A percentile compares a stretch with the other conserved stretches of the same genome.
These are phyloP conservation scores for Agrocybe chaxingu DNA, from an alignment of 768 basidiomycete species.

Conservation along the genomic window DNA sequence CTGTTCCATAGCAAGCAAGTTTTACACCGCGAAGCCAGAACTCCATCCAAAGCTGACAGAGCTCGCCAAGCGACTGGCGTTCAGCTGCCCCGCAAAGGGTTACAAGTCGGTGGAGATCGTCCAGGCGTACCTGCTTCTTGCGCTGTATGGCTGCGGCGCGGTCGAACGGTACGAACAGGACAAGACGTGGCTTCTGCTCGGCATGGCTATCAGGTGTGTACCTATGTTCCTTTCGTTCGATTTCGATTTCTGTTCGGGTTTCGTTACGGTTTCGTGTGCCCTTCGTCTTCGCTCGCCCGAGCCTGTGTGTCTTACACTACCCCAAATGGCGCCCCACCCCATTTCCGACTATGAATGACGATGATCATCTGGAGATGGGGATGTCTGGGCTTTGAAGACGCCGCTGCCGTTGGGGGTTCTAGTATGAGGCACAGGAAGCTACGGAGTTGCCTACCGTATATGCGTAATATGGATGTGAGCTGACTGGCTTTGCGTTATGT, in stretches of 20 bases:
- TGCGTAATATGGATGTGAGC: neutral
- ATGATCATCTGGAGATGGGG: no score
- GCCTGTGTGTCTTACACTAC: no score
- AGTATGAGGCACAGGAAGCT: no score
- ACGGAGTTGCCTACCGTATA: neutral
- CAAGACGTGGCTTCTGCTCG: conserved; percentile 86
- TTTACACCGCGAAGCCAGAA: conserved; percentile 79
- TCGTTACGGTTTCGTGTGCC: no score
- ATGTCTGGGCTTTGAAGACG: no score
- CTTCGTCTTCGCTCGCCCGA: no score
- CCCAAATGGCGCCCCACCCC: no score
- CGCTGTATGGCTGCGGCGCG: conserved; percentile 90
- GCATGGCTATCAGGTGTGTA: conserved; percentile 77
- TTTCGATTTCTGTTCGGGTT: no score
- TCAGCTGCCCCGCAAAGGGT: conserved; percentile 78
- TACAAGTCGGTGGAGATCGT: conserved; percentile 96
- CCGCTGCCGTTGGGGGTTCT: no score
- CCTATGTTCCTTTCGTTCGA: neutral
- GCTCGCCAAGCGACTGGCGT: conserved; percentile 84
- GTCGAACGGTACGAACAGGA: conserved; percentile 97
- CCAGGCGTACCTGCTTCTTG: conserved; percentile 88
- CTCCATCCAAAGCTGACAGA: conserved; percentile 78
- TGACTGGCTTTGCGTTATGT: conserved; percentile 1
- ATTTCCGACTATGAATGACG: no score
- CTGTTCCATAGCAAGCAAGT: conserved; percentile 92